Percentiles rank a stretch among this genome's conserved stretches.
Evolutionary conservation across 2,329 filamentous ascomycete species (phyloP).

Genomic region (Aspergillus sp.): DNA sequence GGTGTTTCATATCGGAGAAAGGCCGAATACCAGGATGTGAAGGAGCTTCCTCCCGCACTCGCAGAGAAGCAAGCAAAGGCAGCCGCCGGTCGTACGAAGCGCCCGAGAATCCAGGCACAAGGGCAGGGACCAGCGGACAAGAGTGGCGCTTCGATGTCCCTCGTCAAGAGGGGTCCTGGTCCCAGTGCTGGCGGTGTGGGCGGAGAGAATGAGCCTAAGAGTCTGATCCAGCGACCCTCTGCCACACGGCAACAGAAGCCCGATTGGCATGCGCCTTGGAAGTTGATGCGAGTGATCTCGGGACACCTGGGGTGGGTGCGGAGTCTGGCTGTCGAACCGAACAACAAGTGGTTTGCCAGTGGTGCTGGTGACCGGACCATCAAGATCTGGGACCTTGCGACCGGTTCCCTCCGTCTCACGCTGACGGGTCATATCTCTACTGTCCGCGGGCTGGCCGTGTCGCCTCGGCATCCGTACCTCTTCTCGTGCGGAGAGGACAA

Average conservation of each 20-base stretch:
- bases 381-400: slow-evolving; percentile 97
- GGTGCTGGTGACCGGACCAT: slow-evolving; percentile 95
- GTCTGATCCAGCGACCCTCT: slow-evolving; percentile 61
- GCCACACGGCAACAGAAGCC: slow-evolving; percentile 68
- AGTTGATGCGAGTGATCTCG: slow-evolving; percentile 94
- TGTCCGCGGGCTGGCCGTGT: slow-evolving; percentile 87
- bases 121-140: slow-evolving; percentile 51
- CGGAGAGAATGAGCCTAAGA: slow-evolving; percentile 51
- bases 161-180: slow-evolving; percentile 44
- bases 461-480: slow-evolving; percentile 88
- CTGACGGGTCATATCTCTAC: slow-evolving; percentile 93
- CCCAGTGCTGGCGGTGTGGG: slow-evolving; percentile 30
- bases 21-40: slow-evolving; percentile 73
- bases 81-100: slow-evolving; percentile 62
- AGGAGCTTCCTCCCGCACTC: slow-evolving; percentile 72
- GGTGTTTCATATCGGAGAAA: slow-evolving; percentile 45
- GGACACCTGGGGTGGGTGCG: slow-evolving; percentile 96
- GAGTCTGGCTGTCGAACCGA: slow-evolving; percentile 83
- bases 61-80: slow-evolving; percentile 74
- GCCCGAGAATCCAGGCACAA: slow-evolving; percentile 52
- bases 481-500: slow-evolving; percentile 99
- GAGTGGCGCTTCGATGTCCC: slow-evolving; percentile 54
- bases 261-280: slow-evolving; percentile 98
- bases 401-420: slow-evolving; percentile 78
- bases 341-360: slow-evolving; percentile 96